A percentile compares a stretch with the other conserved stretches of the same genome.
Conservation (phyloP, 306 rosid species). For the Myrica gale region DNA sequence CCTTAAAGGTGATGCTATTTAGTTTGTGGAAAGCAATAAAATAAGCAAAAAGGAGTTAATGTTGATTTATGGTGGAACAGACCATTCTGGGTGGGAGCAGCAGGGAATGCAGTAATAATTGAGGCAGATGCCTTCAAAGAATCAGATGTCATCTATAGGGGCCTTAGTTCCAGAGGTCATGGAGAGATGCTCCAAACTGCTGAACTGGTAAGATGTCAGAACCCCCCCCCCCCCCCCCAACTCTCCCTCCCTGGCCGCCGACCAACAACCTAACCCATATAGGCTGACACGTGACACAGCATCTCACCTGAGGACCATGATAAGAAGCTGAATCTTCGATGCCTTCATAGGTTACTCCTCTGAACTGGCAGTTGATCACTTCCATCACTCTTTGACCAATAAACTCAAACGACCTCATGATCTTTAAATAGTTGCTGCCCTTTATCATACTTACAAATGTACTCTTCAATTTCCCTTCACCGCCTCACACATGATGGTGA, state of each 20-base stretch:
- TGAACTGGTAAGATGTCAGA: constrained; percentile 62
- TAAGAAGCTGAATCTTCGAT: neutral
- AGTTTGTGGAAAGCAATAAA: neutral
- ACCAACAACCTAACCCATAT: too few species aligned
- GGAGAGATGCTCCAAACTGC: constrained; percentile 92
- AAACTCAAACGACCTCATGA: too few species aligned
- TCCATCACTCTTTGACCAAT: too few species aligned
- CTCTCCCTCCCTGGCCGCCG: too few species aligned
- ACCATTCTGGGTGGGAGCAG: constrained; percentile 92
- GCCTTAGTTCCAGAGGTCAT: constrained; percentile 88
- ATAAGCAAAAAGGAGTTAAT: constrained; percentile 24
- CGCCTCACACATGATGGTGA: neutral
- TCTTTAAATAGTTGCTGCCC: too few species aligned
- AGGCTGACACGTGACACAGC: neutral
- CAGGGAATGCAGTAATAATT: constrained; percentile 77
- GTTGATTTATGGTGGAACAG: constrained; percentile 41
- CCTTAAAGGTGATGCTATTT: neutral
- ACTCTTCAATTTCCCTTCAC: neutral
- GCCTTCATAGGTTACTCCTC: neutral
- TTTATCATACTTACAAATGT: too few species aligned
- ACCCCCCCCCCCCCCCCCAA: neutral
- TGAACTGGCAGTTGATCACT: too few species aligned
- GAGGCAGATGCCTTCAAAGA: constrained; percentile 98
- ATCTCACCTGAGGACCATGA: neutral
- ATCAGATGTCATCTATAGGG: constrained; percentile 88